These are phyloP conservation scores for Aspergillus indologenus DNA, from an alignment of 495 filamentous ascomycete genomes.

Conservation along the genomic window DNA sequence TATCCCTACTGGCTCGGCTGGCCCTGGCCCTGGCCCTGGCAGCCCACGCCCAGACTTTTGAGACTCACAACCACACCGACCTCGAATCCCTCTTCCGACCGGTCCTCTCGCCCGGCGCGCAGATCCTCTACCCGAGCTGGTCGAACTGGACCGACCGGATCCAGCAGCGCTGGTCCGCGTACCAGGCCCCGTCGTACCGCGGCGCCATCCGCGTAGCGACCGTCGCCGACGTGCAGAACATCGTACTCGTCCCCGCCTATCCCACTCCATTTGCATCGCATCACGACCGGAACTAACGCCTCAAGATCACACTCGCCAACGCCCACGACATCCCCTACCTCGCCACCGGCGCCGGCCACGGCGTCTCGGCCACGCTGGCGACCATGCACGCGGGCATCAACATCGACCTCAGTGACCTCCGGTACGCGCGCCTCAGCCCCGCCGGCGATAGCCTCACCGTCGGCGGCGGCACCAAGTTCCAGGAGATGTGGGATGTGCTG, in stretches of 20 bases:
- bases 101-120: neutral
- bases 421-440: conserved; percentile 17
- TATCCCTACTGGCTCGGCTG: no score
- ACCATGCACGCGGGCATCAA: conserved; percentile 22
- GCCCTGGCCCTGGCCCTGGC: no score
- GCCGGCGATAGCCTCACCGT: conserved; percentile 19
- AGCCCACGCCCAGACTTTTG: no score
- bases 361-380: conserved; percentile 18
- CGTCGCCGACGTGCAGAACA: conserved; percentile 25
- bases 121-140: neutral
- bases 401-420: conserved; percentile 33
- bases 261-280: neutral
- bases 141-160: neutral
- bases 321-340: conserved; percentile 31
- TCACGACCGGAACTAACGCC: conserved; percentile 4
- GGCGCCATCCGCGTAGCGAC: conserved; percentile 27
- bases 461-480: conserved; percentile 18
- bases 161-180: conserved; percentile 19
- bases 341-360: conserved; percentile 33
- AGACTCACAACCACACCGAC: no score
- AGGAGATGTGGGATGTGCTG: conserved; percentile 22
- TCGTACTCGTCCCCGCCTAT: conserved; percentile 17
- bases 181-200: conserved; percentile 23
- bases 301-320: conserved; percentile 20
- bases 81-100: no score